These are phyloP conservation scores for Suillus lakei DNA, from an alignment of 768 basidiomycete species.

Conservation along the genomic window DNA sequence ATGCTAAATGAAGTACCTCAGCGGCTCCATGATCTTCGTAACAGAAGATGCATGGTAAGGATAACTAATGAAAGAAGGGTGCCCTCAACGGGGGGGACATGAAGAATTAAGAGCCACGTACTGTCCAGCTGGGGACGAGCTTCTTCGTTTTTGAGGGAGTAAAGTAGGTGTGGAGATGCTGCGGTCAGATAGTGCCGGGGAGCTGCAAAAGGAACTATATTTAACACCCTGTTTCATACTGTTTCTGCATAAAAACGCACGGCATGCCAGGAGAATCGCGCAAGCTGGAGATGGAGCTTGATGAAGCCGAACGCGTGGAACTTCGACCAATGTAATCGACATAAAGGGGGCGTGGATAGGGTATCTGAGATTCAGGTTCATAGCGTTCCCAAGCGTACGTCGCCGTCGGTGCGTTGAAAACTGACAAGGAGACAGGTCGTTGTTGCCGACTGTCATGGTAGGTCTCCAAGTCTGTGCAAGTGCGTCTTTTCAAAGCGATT, in stretches of 20 bases:
- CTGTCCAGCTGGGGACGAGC: constrained; percentile 35
- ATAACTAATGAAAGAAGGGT: constrained; percentile 3
- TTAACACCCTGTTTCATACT: constrained; percentile 18
- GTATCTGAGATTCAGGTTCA: constrained; percentile 48
- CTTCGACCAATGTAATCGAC: constrained; percentile 39
- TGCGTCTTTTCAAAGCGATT: constrained; percentile 23
- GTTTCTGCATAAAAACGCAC: constrained; percentile 29
- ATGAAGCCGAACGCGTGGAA: constrained; percentile 36
- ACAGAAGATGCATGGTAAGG: constrained; percentile 18
- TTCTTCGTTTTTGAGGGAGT: constrained; percentile 38
- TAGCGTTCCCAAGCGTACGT: constrained; percentile 54
- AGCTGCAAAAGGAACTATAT: constrained; percentile 23
- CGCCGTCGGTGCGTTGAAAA: constrained; percentile 49
- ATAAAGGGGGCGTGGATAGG: constrained; percentile 43
- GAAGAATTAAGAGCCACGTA: constrained; percentile 19
- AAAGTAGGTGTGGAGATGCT: constrained; percentile 34
- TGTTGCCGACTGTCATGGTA: constrained; percentile 32
- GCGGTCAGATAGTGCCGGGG: constrained; percentile 31
- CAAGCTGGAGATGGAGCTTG: constrained; percentile 32
- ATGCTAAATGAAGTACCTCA: constrained; percentile 27
- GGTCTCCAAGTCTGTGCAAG: constrained; percentile 27
- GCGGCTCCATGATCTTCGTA: constrained; percentile 27
- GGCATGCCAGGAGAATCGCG: constrained; percentile 34
- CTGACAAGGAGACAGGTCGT: constrained; percentile 41
- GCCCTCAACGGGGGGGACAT: not conserved